phyloP scores from a whole-genome alignment of 768 basidiomycete species.

The Auriscalpium microsporum region DNA sequence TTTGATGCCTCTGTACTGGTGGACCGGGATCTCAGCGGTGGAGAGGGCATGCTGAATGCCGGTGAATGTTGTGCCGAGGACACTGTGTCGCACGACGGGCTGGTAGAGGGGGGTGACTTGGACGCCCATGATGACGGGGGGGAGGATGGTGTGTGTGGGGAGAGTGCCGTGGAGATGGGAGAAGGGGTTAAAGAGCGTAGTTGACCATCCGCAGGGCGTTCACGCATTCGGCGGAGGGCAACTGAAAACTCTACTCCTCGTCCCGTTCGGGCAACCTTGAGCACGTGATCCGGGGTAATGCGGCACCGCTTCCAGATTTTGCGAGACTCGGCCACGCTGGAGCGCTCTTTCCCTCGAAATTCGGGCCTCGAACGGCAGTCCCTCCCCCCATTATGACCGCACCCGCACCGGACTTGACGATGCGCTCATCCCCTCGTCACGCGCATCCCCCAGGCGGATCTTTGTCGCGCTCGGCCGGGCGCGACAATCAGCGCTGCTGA shows the following conservation, averaged over 20 bases:
- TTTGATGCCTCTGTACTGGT: constrained; percentile 73
- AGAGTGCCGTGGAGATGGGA: neutral
- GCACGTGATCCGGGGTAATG: neutral
- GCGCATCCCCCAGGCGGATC: neutral
- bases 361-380: neutral
- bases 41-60: constrained; percentile 59
- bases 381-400: neutral
- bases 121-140: constrained; percentile 6
- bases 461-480: neutral
- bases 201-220: neutral
- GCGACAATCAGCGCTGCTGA: too few relatives aligned
- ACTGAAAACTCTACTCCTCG: neutral
- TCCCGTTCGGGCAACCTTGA: neutral
- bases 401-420: neutral
- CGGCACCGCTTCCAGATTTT: neutral
- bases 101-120: constrained; percentile 8
- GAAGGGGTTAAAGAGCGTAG: neutral
- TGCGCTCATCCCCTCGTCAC: neutral
- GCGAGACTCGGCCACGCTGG: neutral
- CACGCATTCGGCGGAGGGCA: neutral
- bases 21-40: constrained; percentile 43
- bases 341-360: neutral
- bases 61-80: constrained; percentile 55
- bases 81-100: constrained; percentile 39
- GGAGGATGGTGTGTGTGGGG: neutral